A percentile compares a stretch with the other conserved stretches of the same genome.
phyloP scores from a whole-genome alignment of 1,284 basidiomycete genomes.

The Ceratobasidium sp. region DNA sequence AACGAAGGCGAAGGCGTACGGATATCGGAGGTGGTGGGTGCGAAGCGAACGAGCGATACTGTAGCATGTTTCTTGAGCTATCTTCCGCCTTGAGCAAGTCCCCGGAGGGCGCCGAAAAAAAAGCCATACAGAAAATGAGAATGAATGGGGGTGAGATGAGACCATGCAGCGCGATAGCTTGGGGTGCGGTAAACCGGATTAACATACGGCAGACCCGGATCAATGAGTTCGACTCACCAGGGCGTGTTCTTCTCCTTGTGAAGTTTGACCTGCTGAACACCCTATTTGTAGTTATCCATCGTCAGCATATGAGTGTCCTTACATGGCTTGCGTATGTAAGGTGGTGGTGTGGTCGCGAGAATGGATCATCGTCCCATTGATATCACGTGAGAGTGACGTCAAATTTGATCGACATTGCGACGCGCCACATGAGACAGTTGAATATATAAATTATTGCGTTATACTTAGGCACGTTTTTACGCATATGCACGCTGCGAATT shows the following conservation, averaged over 20 bases:
- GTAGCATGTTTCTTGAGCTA: too few species aligned
- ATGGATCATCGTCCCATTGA: conserved; percentile 30
- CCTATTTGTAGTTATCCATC: conserved; percentile 37
- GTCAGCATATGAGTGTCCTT: conserved; percentile 14
- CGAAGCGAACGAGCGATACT: too few species aligned
- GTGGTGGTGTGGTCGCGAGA: conserved; percentile 34
- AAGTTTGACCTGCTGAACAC: conserved; percentile 24
- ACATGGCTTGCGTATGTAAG: too few species aligned
- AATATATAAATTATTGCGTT: not conserved
- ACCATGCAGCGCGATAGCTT: too few species aligned
- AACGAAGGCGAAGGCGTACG: too few species aligned
- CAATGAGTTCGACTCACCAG: not conserved
- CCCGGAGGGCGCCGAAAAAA: too few species aligned
- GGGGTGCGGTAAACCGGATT: too few species aligned
- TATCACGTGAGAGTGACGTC: conserved; percentile 31
- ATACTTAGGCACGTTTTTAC: conserved; percentile 46
- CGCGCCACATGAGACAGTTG: not conserved
- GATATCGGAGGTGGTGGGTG: too few species aligned
- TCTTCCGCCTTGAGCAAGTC: too few species aligned
- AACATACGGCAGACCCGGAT: not conserved
- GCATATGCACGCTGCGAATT: conserved; percentile 67
- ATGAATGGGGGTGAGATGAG: too few species aligned
- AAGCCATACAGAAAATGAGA: too few species aligned
- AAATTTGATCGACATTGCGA: conserved; percentile 11
- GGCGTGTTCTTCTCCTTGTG: conserved; percentile 34